phyloP scores from a whole-genome alignment of 106 monocot genomes.

The Acanthochlamys bracteata region DNA sequence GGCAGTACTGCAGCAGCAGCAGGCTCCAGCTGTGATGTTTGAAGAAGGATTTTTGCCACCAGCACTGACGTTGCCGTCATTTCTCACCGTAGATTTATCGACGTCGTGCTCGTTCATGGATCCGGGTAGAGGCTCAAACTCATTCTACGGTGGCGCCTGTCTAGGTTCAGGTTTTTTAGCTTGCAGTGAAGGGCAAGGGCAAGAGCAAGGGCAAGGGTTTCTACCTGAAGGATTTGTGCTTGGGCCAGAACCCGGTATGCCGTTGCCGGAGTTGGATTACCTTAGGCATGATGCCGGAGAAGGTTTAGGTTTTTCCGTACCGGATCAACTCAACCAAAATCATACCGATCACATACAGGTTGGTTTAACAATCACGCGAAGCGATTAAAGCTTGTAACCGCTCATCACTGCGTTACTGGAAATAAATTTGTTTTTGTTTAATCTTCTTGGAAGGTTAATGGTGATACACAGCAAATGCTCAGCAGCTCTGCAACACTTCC shows the following conservation, averaged over 20 bases:
- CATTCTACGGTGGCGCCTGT: background rate
- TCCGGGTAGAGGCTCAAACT: background rate
- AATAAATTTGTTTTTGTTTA: background rate
- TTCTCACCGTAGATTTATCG: background rate
- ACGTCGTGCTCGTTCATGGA: slow-evolving; percentile 1
- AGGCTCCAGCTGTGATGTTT: background rate
- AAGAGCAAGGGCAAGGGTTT: background rate
- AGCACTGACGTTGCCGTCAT: background rate
- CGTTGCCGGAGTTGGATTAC: background rate
- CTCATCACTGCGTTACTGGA: background rate
- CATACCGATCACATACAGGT: no score
- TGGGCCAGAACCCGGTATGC: background rate
- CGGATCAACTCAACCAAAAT: background rate
- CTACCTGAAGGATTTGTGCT: background rate
- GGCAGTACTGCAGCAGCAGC: background rate
- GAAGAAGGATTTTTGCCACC: background rate
- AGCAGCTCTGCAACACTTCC: background rate
- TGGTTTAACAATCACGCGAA: background rate
- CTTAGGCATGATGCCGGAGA: no score
- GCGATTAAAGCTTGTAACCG: background rate
- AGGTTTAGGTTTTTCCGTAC: background rate
- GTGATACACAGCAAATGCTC: background rate
- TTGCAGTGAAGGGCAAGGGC: background rate
- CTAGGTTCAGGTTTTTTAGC: background rate
- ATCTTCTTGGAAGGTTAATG: background rate